phyloP scores from a whole-genome alignment of 2,329 filamentous ascomycete species.

The Lachnellula arida region DNA sequence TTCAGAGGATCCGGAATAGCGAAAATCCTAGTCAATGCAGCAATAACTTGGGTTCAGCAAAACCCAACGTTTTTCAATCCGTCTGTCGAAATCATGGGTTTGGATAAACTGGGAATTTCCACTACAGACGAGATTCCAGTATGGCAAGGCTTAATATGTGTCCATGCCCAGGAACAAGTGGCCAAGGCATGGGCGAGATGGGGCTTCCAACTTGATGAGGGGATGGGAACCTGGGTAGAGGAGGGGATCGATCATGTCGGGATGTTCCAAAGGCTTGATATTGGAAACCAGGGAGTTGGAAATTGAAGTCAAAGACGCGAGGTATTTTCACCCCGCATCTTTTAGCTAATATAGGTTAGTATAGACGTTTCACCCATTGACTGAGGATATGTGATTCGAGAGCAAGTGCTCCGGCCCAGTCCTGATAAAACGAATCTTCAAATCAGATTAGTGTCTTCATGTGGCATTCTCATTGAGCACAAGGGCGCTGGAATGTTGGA shows the following conservation, averaged over 20 bases:
- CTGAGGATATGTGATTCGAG: no score
- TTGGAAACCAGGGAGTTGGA: slow-evolving; percentile 12
- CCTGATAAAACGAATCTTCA: no score
- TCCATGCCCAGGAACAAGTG: slow-evolving; percentile 72
- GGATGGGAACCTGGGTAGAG: slow-evolving; percentile 74
- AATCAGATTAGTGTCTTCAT: no score
- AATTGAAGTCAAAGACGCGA: no score
- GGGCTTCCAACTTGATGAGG: slow-evolving; percentile 71
- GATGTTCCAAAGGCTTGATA: slow-evolving; percentile 61
- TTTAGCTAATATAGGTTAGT: no score
- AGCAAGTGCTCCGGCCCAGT: no score
- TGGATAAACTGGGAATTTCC: slow-evolving; percentile 39
- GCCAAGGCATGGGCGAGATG: slow-evolving; percentile 61
- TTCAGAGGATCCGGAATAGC: slow-evolving; percentile 53
- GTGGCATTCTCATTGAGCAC: no score
- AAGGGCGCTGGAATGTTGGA: no score
- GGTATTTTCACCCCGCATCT: no score
- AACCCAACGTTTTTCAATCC: slow-evolving; percentile 53
- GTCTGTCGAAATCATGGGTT: slow-evolving; percentile 38
- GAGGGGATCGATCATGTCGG: slow-evolving; percentile 82
- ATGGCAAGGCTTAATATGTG: slow-evolving; percentile 72
- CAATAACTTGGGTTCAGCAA: slow-evolving; percentile 59
- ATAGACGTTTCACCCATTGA: no score
- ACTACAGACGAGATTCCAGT: slow-evolving; percentile 40
- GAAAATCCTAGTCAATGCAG: slow-evolving; percentile 60